Evolutionary conservation across 306 rosid genomes (phyloP).

Genomic region (Morella rubra): DNA sequence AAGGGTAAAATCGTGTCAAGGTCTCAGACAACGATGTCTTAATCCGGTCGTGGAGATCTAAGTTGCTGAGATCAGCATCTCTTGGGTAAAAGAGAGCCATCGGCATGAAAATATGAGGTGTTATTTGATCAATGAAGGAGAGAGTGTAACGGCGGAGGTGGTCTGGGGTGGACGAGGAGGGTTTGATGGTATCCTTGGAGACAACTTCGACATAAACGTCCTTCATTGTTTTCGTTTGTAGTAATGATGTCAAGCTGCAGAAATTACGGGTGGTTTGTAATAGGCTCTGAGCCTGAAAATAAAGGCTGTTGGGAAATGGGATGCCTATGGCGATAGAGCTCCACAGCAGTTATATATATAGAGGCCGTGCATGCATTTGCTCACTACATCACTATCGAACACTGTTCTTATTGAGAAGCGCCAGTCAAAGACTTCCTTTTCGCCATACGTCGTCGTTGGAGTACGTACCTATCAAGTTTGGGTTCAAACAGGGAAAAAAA

Average conservation of each 20-base stretch:
- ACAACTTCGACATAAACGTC: slow-evolving; percentile 4
- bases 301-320: too few relatives aligned
- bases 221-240: neutral
- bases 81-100: slow-evolving; percentile 19
- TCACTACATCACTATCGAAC: too few relatives aligned
- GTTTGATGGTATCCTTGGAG: slow-evolving; percentile 18
- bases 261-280: neutral
- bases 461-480: too few relatives aligned
- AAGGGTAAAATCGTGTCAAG: slow-evolving; percentile 14
- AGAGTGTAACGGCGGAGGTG: slow-evolving; percentile 23
- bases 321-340: too few relatives aligned
- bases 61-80: neutral
- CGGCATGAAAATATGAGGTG: slow-evolving; percentile 23
- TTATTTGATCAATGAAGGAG: slow-evolving; percentile 31
- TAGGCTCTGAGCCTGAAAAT: too few relatives aligned
- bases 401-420: too few relatives aligned
- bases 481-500: too few relatives aligned
- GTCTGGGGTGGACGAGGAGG: slow-evolving; percentile 24
- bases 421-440: too few relatives aligned
- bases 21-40: slow-evolving; percentile 5
- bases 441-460: too few relatives aligned
- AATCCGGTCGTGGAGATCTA: too few relatives aligned
- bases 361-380: too few relatives aligned
- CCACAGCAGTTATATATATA: too few relatives aligned
- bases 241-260: neutral